A percentile compares a stretch with the other conserved stretches of the same genome.
Conservation (phyloP, 148 eudicot genomes). For the Mesembryanthemum crystallinum region DNA sequence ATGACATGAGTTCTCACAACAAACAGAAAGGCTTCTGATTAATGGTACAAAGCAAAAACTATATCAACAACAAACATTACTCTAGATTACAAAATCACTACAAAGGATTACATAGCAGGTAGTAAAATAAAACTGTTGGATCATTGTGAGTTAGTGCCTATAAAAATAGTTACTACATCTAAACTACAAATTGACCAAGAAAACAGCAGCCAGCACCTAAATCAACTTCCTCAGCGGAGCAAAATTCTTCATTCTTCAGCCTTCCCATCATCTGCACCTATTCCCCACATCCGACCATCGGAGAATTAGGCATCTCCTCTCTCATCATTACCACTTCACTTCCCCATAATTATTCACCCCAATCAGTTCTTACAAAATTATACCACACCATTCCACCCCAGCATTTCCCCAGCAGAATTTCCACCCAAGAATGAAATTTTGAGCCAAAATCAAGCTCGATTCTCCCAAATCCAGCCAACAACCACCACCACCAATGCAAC, state of each 20-base stretch:
- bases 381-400: not conserved
- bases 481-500: not conserved
- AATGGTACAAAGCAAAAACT: not conserved
- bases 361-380: not conserved
- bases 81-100: constrained; percentile 30
- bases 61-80: constrained; percentile 27
- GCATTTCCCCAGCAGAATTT: not conserved
- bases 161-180: constrained; percentile 11
- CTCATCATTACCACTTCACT: not conserved
- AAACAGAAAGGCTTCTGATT: not conserved
- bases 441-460: not conserved
- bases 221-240: not conserved
- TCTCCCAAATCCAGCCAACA: not conserved
- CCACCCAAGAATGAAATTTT: not conserved
- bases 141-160: constrained; percentile 21
- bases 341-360: not conserved
- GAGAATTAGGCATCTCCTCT: not conserved
- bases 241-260: not conserved
- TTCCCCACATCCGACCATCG: not conserved
- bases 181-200: constrained; percentile 11
- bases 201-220: not conserved
- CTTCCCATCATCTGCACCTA: not conserved
- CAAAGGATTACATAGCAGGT: not conserved
- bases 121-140: constrained; percentile 15
- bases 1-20: not conserved